Percentiles rank a stretch among this genome's conserved stretches.
These are phyloP conservation scores for Geotrichum citri-aurantii DNA, from an alignment of 1,139 yeast genomes.

Conservation along the genomic window DNA sequence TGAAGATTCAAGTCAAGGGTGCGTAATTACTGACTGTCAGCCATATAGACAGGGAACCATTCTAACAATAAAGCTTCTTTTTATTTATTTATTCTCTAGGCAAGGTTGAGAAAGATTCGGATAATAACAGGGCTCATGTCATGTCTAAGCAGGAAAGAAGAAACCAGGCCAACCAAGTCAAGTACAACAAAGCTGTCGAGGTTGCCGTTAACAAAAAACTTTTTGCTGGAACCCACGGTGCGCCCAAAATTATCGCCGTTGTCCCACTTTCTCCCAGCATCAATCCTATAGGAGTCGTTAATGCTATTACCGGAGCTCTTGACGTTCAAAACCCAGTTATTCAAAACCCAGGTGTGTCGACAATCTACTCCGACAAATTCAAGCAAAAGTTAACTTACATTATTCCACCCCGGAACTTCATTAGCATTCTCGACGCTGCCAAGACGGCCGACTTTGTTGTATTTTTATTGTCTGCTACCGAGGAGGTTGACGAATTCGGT, in stretches of 20 bases:
- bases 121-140: constrained; percentile 37
- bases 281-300: constrained; percentile 52
- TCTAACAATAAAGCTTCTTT: not conserved
- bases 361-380: constrained; percentile 51
- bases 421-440: constrained; percentile 76
- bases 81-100: constrained; percentile 11
- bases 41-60: not conserved
- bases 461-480: constrained; percentile 76
- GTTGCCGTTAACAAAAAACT: constrained; percentile 46
- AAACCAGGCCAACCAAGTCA: constrained; percentile 72
- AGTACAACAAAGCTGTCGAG: constrained; percentile 61
- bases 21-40: not conserved
- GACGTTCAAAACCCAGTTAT: constrained; percentile 27
- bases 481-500: constrained; percentile 80
- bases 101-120: constrained; percentile 68
- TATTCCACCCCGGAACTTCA: constrained; percentile 56
- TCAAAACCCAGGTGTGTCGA: constrained; percentile 35
- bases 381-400: constrained; percentile 71
- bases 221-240: constrained; percentile 75
- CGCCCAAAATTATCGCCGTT: constrained; percentile 76
- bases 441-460: constrained; percentile 84
- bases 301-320: constrained; percentile 33
- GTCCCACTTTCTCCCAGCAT: constrained; percentile 75
- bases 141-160: constrained; percentile 68
- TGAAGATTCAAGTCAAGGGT: constrained; percentile 77